A percentile compares a stretch with the other conserved stretches of the same genome.
Conservation (phyloP, 73 alveolate species). For the Paramecium pentaurelia region DNA sequence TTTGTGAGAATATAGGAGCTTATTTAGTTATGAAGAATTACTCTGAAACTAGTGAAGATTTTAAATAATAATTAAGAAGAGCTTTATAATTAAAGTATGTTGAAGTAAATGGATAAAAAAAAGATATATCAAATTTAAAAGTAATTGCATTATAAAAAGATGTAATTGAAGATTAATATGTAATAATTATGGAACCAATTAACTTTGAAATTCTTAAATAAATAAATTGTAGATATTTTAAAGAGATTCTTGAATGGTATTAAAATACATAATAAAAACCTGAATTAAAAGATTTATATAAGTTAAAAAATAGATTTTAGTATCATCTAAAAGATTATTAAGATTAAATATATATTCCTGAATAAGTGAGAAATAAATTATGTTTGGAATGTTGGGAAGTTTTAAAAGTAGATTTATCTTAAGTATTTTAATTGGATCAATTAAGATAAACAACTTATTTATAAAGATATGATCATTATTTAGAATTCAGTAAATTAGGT, state of each 20-base stretch:
- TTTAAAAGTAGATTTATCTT: background rate
- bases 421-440: background rate
- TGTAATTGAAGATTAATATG: background rate
- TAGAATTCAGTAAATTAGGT: conserved; percentile 15
- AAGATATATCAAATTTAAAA: conserved; percentile 62
- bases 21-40: conserved; percentile 70
- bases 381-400: background rate
- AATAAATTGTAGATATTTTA: background rate
- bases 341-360: background rate
- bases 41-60: conserved; percentile 57
- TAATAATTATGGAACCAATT: background rate
- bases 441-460: background rate
- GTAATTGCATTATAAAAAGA: conserved; percentile 62
- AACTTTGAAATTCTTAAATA: background rate
- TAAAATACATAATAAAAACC: background rate
- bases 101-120: conserved; percentile 40
- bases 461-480: background rate
- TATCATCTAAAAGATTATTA: background rate
- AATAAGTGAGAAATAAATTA: conserved; percentile 2
- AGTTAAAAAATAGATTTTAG: background rate
- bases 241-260: background rate
- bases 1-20: conserved; percentile 75
- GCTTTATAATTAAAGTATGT: conserved; percentile 59
- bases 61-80: conserved; percentile 46
- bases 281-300: background rate